Evolutionary conservation across 2,329 filamentous ascomycete species (phyloP), one percentile per base, ranked within the genome.

Genomic region (Zopfia rhizophila): DNA sequence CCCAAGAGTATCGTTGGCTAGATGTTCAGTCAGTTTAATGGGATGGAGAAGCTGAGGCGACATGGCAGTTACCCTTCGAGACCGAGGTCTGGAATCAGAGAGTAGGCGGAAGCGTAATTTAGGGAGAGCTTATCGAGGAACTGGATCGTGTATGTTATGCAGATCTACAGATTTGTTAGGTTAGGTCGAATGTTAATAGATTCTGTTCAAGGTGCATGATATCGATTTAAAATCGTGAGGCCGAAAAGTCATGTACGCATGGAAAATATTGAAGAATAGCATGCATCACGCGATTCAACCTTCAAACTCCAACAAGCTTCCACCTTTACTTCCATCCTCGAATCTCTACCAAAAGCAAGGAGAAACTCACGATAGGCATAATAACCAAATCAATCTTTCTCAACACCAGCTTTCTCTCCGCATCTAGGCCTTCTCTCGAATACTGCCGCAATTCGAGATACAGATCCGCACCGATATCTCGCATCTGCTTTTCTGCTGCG

Each of bases 301-400:
- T n/a, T n/a, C n/a, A n/a, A n/a, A n/a, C n/a, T n/a, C n/a, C n/a
- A n/a, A n/a, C n/a, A n/a, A n/a, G n/a, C n/a, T n/a, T n/a, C n/a
- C n/a, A n/a, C n/a, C n/a, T n/a, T n/a, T n/a, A n/a, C n/a, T 27
- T 8, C 24, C 24, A n/a, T 27, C 14, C 8, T 45, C 28, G 48
- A 29, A 14, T 5, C 21, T 21, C 6, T 13, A n/a, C n/a, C n/a
- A n/a, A n/a, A n/a, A n/a, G n/a, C 8, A 25, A 39, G 14, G 7
- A 14, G 19, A 7, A 10, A 53, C 61, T 37, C 45, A 77, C 74
- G 56, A 78, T 75, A 6, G 76, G 76, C 69, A 78, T 71, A 25
- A 79, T 74, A 10, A 77, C 68, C 68, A 70, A 73, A 46, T 78
- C 76, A 13, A 79, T 68, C 51, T 78, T 75, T 36, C 67, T 63